A percentile compares a stretch with the other conserved stretches of the same genome.
These are phyloP conservation scores for Spatholobus suberectus DNA, from an alignment of 306 rosid species.

Conservation along the genomic window DNA sequence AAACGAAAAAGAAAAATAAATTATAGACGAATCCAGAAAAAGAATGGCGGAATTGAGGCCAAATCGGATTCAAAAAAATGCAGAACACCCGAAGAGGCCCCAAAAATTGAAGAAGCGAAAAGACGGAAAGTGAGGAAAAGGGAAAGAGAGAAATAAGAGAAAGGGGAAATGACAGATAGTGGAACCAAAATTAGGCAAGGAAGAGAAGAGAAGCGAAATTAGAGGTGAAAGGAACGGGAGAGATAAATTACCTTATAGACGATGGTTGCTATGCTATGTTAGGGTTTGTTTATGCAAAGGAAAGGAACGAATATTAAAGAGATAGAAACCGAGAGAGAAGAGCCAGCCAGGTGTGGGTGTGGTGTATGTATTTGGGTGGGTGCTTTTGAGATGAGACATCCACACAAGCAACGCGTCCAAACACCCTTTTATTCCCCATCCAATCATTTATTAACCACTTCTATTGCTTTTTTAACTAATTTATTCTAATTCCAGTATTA, in stretches of 20 bases:
- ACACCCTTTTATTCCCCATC: not conserved
- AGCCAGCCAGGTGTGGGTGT: constrained; percentile 18
- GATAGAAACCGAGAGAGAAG: not conserved
- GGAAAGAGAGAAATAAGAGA: not conserved
- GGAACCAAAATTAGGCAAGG: constrained; percentile 39
- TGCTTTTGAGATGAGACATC: constrained; percentile 18
- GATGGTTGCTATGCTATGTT: not conserved
- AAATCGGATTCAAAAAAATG: constrained; percentile 43
- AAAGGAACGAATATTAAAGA: not conserved
- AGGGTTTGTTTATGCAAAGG: constrained; percentile 36
- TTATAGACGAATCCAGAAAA: constrained; percentile 18
- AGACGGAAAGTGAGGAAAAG: not conserved
- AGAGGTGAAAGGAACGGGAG: constrained; percentile 31
- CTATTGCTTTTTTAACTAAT: not conserved
- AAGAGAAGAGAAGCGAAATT: constrained; percentile 40
- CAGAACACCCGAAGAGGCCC: constrained; percentile 42
- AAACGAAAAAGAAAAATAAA: not conserved
- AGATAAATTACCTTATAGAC: constrained; percentile 44
- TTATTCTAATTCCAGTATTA: no score
- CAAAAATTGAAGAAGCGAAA: not conserved
- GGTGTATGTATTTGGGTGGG: not conserved
- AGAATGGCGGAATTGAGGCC: constrained; percentile 25
- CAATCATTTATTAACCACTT: not conserved
- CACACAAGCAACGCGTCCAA: constrained; percentile 52
- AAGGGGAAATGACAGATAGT: constrained; percentile 29